phyloP scores from a whole-genome alignment of 139 green algal species.

The Coccomyxa sp. region DNA sequence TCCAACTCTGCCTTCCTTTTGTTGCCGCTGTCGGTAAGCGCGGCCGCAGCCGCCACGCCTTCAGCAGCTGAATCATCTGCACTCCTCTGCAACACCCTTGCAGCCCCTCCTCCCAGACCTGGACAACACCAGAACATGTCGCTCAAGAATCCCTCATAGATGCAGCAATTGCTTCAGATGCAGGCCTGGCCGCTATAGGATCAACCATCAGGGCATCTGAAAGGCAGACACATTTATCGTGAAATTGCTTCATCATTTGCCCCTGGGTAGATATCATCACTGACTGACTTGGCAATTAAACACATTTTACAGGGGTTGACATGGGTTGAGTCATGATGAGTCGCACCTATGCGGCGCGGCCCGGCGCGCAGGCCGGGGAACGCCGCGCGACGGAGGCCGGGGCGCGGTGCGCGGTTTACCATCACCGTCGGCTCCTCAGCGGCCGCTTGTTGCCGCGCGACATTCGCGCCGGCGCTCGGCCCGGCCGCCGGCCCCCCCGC shows the following conservation, averaged over 20 bases:
- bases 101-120: not conserved
- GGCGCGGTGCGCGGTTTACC: slow-evolving; percentile 3
- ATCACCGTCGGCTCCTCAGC: slow-evolving; percentile 12
- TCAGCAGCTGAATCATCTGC: not conserved
- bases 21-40: not conserved
- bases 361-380: not conserved
- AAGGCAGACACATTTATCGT: not conserved
- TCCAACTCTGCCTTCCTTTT: slow-evolving; percentile 47
- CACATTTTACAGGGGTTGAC: not conserved
- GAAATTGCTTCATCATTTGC: not conserved
- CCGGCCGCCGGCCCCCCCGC: not conserved
- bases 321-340: not conserved
- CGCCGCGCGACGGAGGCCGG: not conserved
- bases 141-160: not conserved
- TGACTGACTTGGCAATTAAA: not conserved
- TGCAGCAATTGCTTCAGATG: not conserved
- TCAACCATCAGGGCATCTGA: not conserved
- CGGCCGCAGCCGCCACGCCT: not conserved
- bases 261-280: not conserved
- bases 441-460: not conserved
- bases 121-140: not conserved
- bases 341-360: not conserved
- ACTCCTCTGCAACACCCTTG: not conserved
- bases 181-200: too few species aligned
- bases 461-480: not conserved